Percentiles rank a stretch among this genome's conserved stretches.
These are phyloP conservation scores for Pterocarpus macrocarpus DNA, from an alignment of 306 rosid genomes.

Conservation along the genomic window DNA sequence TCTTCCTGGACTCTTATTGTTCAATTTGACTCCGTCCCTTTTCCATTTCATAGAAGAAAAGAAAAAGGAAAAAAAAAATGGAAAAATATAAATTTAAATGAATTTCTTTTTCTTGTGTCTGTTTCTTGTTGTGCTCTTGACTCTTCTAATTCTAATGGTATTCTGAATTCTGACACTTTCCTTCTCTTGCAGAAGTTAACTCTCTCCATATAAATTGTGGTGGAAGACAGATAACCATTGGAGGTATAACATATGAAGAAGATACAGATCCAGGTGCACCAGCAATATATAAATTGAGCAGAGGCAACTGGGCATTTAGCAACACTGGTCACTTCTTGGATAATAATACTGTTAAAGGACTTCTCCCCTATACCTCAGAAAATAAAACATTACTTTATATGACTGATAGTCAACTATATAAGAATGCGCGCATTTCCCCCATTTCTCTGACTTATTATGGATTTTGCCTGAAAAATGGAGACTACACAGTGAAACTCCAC, in stretches of 20 bases:
- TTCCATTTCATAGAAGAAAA: too few relatives aligned
- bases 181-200: slow-evolving; percentile 12
- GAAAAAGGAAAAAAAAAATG: too few relatives aligned
- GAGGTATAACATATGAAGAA: slow-evolving; percentile 35
- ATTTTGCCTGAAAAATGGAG: slow-evolving; percentile 57
- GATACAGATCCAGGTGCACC: slow-evolving; percentile 30
- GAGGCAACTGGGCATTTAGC: slow-evolving; percentile 62
- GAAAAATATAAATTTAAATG: background rate
- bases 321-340: slow-evolving; percentile 63
- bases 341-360: background rate
- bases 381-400: slow-evolving; percentile 32
- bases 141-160: background rate
- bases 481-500: slow-evolving; percentile 54
- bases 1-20: too few relatives aligned
- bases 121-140: slow-evolving; percentile 6
- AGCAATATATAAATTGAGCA: background rate
- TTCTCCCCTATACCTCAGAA: background rate
- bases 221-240: background rate
- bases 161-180: background rate
- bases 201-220: slow-evolving; percentile 53
- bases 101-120: background rate
- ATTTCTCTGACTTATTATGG: slow-evolving; percentile 40
- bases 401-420: slow-evolving; percentile 53
- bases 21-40: too few relatives aligned
- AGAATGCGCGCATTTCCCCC: slow-evolving; percentile 70